Evolutionary conservation across 2,329 filamentous ascomycete genomes (phyloP).

Genomic region (Apiospora arundinis): DNA sequence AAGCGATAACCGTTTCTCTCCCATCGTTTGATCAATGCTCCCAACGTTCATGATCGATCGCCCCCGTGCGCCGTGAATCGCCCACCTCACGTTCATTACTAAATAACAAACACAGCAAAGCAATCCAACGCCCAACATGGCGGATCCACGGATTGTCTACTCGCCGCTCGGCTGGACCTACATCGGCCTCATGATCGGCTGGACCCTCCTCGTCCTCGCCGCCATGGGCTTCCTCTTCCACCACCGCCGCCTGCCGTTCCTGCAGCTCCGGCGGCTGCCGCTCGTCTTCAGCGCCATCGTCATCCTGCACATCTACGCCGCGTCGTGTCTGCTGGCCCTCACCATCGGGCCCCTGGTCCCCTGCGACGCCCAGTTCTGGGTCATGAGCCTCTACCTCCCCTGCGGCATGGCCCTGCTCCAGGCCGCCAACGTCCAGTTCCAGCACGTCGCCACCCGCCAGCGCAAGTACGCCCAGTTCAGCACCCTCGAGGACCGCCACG

Average conservation of each 20-base stretch:
- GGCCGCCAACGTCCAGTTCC: constrained; percentile 66
- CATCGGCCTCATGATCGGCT: constrained; percentile 28
- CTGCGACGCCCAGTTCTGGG: constrained; percentile 66
- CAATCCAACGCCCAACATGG: neutral
- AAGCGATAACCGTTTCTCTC: neutral
- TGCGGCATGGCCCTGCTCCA: constrained; percentile 71
- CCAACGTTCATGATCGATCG: neutral
- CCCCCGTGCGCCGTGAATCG: neutral
- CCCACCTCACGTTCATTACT: neutral
- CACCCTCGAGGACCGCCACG: constrained; percentile 29
- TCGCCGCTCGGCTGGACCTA: constrained; percentile 30
- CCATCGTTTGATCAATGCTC: neutral
- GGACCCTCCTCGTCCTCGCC: constrained; percentile 30
- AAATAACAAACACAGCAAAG: neutral
- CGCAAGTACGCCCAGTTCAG: constrained; percentile 44
- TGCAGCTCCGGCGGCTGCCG: constrained; percentile 41
- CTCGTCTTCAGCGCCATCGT: constrained; percentile 36
- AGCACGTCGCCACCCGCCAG: constrained; percentile 63
- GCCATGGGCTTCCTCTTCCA: constrained; percentile 34
- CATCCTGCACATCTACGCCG: constrained; percentile 32
- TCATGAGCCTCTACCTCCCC: constrained; percentile 70
- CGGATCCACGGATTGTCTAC: constrained; percentile 20
- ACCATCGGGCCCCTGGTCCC: constrained; percentile 46
- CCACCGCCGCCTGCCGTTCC: constrained; percentile 35
- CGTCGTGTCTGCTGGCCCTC: constrained; percentile 40